Base-by-base conservation (phyloP, 164 flowering plant species). In the Macadamia tetraphylla region DNA sequence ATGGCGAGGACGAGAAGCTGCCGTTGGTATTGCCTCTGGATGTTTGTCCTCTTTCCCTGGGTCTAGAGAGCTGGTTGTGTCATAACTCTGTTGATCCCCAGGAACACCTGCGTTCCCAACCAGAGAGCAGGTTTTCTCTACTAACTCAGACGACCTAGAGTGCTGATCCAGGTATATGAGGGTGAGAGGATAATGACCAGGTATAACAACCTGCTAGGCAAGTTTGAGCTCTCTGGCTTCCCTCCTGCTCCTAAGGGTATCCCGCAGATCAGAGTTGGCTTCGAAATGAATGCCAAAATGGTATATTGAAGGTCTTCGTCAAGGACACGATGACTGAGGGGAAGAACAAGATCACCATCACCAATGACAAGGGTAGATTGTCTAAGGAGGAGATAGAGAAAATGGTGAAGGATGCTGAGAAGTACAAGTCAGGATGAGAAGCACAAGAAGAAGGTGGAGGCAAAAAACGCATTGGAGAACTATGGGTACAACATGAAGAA, bases 301-400 rank as follows among this genome's bases (percentile, higher is more conserved):
- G 90, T 62, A 84, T 84, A 69, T 62, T 87, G 72, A 84, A 85
- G 57, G 91, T 87, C 10, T 85, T 88, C 43, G 91, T 87, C 3
- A 88, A 87, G 83, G 91, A 87, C 78, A 87, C 83, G 74, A 87
- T 88, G 5, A 87, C 87, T 0, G 91, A 88, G 1, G 86, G 83
- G 80, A 87, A 85, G 85, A 87, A 87, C 83, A 87, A 85, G 81
- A 87, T 87, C 60, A 87, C 88, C 65, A 85, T 87, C 58, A 85
- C 85, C 70, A 86, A 86, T 29, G 87, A 86, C 76, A 35, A 2
- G 40, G 40, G 40, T 5, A 35, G 40, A 35, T 35, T 35, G 40
- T 35, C 40, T 2, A 35, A 35, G 40, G 3, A 35, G 40, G 40
- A 35, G 40, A 35, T 35, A 35, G 40, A 35, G 40, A 35, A 35